Base-by-base conservation (phyloP, 352 stramenopile species). In the Phytophthora ramorum region DNA sequence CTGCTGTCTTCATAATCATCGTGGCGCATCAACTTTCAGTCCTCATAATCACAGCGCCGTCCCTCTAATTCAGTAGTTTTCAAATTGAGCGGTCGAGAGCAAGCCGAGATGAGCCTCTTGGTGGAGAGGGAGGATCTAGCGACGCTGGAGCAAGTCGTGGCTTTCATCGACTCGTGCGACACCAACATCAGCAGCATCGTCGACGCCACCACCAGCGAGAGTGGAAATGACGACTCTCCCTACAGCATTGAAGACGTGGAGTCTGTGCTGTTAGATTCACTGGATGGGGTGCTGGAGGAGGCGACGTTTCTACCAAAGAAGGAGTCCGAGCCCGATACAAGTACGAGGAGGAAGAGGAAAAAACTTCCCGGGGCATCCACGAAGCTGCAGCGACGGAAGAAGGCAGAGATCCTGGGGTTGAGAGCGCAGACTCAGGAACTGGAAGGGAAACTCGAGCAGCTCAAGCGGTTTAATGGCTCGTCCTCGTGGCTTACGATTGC, bases 151-250 rank as follows among this genome's bases (percentile, higher is more conserved):
- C 62, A 68, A 4, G 35, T 73, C 7, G 48, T 74, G 19, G 57
- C 69, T 19, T 71, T 74, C 38, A 77, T 77, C 43, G 69, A 77
- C 30, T 58, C 69, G n/a, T 71, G 47, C 40, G 59, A 71, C 34
- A 40, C 44, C 3, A 50, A 37, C 1, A 46, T 3, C 13, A 35
- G 12, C 12, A 52, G 28, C 19, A 7, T 43, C 10, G 43, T 28
- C 10, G 38, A 59, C 16, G 19, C 41, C 44, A 63, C 58, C 14
- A 49, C 32, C 13, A 66, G 55, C 22, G 46, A 59, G 24, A 70
- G 62, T 20, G 57, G 67, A 26, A 59, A 54, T 19, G 49, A 53
- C 19, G 22, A 46, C 12, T 67, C 63, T 9, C 56, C 63, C 13
- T 67, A 50, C 43, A 56, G 48, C 26, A 57, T 47, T 13, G 49